phyloP scores from a whole-genome alignment of 2,329 filamentous ascomycete species.

The Exserohilum turcica region DNA sequence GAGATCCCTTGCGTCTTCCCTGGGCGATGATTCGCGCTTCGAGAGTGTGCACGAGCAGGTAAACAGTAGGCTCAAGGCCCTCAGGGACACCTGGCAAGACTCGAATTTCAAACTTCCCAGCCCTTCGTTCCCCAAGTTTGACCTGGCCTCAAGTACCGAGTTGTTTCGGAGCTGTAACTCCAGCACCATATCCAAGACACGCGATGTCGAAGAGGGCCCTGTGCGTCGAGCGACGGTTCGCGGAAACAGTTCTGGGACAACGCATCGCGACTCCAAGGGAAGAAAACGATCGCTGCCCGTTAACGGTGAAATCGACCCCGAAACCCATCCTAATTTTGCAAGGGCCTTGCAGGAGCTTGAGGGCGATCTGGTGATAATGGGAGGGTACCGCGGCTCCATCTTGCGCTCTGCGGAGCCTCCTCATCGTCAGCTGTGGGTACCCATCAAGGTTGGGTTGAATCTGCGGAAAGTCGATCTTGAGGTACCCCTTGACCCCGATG shows the following conservation, averaged over 20 bases:
- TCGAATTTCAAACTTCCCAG: conserved; percentile 71
- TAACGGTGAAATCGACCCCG: conserved; percentile 28
- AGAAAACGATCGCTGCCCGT: conserved; percentile 19
- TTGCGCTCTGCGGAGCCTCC: conserved; percentile 80
- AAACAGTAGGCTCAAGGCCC: conserved; percentile 87
- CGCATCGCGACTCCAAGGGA: conserved; percentile 20
- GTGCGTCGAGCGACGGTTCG: conserved; percentile 26
- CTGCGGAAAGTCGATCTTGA: conserved; percentile 90
- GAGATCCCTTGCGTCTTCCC: conserved; percentile 77
- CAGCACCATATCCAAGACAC: conserved; percentile 15
- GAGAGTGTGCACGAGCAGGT: conserved; percentile 81
- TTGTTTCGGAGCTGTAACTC: conserved; percentile 29
- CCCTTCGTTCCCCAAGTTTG: conserved; percentile 61
- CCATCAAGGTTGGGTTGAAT: conserved; percentile 89
- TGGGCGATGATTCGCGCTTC: conserved; percentile 83
- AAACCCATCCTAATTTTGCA: conserved; percentile 58
- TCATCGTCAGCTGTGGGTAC: conserved; percentile 90
- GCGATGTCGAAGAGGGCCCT: conserved; percentile 17
- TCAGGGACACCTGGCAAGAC: conserved; percentile 85
- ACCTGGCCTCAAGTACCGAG: conserved; percentile 41
- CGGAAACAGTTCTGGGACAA: conserved; percentile 20
- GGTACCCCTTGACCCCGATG: conserved; percentile 78
- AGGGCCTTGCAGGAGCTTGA: conserved; percentile 70
- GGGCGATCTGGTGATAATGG: conserved; percentile 86
- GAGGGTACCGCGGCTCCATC: conserved; percentile 90